These are phyloP conservation scores for Suhomyces xylopsoci DNA, from an alignment of 805 yeast genomes.

Conservation along the genomic window DNA sequence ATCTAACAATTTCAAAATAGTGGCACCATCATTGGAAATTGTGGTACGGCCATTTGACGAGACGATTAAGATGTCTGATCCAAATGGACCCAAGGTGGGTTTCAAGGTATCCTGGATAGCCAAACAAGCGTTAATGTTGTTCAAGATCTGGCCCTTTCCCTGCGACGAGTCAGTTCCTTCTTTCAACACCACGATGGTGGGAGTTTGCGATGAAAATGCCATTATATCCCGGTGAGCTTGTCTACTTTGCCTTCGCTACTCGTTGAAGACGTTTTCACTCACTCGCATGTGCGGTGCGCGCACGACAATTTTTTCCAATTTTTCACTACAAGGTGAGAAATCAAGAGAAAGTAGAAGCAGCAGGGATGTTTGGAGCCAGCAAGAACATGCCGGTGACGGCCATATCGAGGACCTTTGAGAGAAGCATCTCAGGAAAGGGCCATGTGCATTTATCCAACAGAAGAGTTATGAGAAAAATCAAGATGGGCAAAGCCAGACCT, in stretches of 20 bases:
- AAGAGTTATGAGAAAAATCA: conserved; percentile 68
- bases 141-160: conserved; percentile 92
- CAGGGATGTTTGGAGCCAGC: background rate
- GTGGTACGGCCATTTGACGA: conserved; percentile 82
- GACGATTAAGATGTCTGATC: conserved; percentile 91
- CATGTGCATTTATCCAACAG: conserved; percentile 43
- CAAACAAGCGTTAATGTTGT: conserved; percentile 93
- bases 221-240: conserved; percentile 31
- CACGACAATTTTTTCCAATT: conserved; percentile 8
- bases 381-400: background rate
- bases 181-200: conserved; percentile 95
- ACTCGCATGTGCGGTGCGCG: background rate
- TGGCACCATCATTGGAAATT: conserved; percentile 97
- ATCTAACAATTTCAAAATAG: conserved; percentile 85
- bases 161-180: conserved; percentile 98
- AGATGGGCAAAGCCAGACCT: conserved; percentile 85
- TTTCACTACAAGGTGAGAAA: background rate
- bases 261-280: background rate
- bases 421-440: conserved; percentile 21
- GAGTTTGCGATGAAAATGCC: conserved; percentile 92
- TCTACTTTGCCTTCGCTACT: background rate
- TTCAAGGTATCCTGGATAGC: conserved; percentile 95
- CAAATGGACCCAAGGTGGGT: conserved; percentile 96
- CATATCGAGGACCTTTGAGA: conserved; percentile 6
- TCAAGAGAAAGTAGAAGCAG: background rate